phyloP scores from a whole-genome alignment of 2,329 filamentous ascomycete species.

The Chlorencoelia australis region DNA sequence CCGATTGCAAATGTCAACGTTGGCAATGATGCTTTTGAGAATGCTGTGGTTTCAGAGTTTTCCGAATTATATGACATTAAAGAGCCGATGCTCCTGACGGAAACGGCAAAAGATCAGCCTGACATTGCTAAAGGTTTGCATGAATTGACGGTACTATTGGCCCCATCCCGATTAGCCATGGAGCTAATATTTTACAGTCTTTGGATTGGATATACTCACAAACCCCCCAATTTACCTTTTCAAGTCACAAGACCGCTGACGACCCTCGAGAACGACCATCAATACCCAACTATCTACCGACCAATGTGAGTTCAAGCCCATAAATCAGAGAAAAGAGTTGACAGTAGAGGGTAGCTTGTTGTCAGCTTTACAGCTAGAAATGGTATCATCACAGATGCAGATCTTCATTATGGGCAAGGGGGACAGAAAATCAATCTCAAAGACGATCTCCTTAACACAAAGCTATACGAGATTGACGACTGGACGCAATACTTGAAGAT shows the following conservation, averaged over 20 bases:
- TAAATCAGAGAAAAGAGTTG: not conserved
- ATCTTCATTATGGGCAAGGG: constrained; percentile 1
- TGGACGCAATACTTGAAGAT: constrained; percentile 21
- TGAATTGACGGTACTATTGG: constrained; percentile 45
- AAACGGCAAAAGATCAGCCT: constrained; percentile 24
- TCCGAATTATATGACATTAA: constrained; percentile 48
- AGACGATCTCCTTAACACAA: constrained; percentile 1
- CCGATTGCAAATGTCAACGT: constrained; percentile 70
- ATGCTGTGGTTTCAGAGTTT: constrained; percentile 57
- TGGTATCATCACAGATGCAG: constrained; percentile 16
- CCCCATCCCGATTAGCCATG: not conserved
- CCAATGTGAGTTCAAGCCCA: constrained; percentile 1
- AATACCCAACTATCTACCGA: constrained; percentile 3
- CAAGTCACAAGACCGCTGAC: constrained; percentile 35
- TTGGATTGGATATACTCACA: constrained; percentile 72
- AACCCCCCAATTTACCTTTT: constrained; percentile 74
- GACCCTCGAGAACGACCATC: not conserved
- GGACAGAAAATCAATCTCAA: not conserved
- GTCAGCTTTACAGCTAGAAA: constrained; percentile 16
- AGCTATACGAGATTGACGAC: constrained; percentile 39
- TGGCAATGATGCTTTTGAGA: constrained; percentile 36
- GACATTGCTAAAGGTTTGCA: constrained; percentile 51
- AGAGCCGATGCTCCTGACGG: constrained; percentile 32
- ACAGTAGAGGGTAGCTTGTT: constrained; percentile 8
- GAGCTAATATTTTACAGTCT: constrained; percentile 36